phyloP scores from a whole-genome alignment of 768 basidiomycete species.

The Lactarius psammicola region DNA sequence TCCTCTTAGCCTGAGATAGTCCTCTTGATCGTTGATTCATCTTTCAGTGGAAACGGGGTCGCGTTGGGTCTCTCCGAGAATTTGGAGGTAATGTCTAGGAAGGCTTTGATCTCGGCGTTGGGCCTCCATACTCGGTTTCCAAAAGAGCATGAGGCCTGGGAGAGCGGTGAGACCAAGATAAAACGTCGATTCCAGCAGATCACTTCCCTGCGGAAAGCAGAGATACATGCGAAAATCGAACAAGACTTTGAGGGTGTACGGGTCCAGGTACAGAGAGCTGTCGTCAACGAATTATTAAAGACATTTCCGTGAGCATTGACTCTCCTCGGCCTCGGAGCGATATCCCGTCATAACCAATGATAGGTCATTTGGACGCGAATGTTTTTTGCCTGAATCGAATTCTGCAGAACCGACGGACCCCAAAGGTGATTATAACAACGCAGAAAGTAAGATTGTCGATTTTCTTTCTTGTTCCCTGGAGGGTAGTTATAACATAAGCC shows the following conservation, averaged over 20 bases:
- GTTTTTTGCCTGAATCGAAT: neutral
- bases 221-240: neutral
- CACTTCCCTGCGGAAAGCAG: neutral
- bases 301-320: neutral
- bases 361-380: neutral
- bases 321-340: too few relatives aligned
- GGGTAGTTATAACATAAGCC: too few relatives aligned
- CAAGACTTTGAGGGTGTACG: neutral
- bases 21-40: too few relatives aligned
- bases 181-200: neutral
- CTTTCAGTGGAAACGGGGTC: neutral
- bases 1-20: neutral
- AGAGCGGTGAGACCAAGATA: neutral
- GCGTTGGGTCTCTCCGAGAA: neutral
- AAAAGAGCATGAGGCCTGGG: neutral
- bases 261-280: rapidly evolving
- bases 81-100: neutral
- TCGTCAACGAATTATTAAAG: neutral
- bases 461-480: neutral
- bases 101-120: neutral
- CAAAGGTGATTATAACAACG: too few relatives aligned
- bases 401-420: neutral
- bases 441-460: neutral
- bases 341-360: neutral
- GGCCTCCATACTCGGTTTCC: neutral